Base-by-base conservation (phyloP, 345 rosid species). In the Hibiscus tridactylites region DNA sequence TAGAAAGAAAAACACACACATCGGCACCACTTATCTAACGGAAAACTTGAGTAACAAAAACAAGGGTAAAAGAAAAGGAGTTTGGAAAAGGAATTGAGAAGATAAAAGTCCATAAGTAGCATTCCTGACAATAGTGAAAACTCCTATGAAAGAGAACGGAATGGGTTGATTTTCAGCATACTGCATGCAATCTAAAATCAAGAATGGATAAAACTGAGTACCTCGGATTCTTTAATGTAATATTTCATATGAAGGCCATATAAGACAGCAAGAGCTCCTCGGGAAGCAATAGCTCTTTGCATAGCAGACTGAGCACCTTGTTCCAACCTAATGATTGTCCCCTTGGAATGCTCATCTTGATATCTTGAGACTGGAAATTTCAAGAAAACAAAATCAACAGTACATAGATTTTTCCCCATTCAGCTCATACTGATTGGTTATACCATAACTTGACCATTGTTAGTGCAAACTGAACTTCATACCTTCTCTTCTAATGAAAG, bases 201-300 rank as follows among this genome's bases (percentile, higher is more conserved):
- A 39, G 17, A 2, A 54, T 53, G n/a, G 65, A 24, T 53, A 44
- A 28, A 26, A 61, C 19, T 12, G 69, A 53, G 65, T 86, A 91
- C 98, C 94, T 87, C 90, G 8, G 74, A 64, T 73, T 81, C 80
- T 80, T 79, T 89, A 39, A 93, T 84, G 73, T 81, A 89, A 80
- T 87, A 85, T 78, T 87, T 89, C 74, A 83, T 78, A 64, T 69
- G 74, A 70, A 63, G 91, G 72, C 94, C 87, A 76, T 86, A 85
- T 19, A 93, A 65, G 74, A 87, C 46, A 13, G 96, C 98, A 73
- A 91, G 63, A 33, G 91, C 93, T 57, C 88, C 89, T 71, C 77
- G 85, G 44, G 78, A 86, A 56, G 83, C 80, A 77, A 91, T 83
- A 50, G 84, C 84, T 84, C 96, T 83, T 71, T 73, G 87, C 83